Evolutionary conservation across 2,329 filamentous ascomycete genomes (phyloP), one percentile per base, ranked within the genome.

Genomic region (Albophoma yamanashiensis): DNA sequence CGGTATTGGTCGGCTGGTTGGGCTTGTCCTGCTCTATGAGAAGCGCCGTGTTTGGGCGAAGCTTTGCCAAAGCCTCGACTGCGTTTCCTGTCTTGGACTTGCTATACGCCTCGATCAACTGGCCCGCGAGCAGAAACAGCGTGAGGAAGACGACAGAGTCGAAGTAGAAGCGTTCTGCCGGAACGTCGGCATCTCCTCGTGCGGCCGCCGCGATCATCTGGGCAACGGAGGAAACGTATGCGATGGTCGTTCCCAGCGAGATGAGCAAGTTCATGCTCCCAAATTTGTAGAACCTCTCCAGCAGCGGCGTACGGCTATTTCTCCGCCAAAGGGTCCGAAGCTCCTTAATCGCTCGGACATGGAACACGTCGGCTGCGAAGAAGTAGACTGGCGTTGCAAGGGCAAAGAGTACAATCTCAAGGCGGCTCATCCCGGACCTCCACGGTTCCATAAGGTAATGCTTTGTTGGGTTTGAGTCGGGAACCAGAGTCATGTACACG

Each of bases 251-350:
- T 7, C 92, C 92, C 2, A 96, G 80, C 9, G 89, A 94, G 74
- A 97, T 92, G 62, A 97, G 82, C 77, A 95, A 88, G 70, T 96
- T 96, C 92, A 97, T 97, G 76, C 92, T 96, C 11, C 92, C 92
- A 68, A 97, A 97, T n/a, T 89, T 86, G 71, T 92, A 91, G 68
- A 97, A 92, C 17, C 92, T 81, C 65, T 88, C 83, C 20, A 89
- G 67, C 4, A 95, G 71, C 0, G 91, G 89, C 1, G 87, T 87
- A 43, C 82, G 84, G 69, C 91, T 96, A 36, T 85, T 83, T 2
- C 78, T 85, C 27, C 88, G 82, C 92, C 92, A 97, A 63, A 96
- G 78, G 0, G 86, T 81, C 62, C 80, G 79, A 15, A 97, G 76
- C 67, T 96, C 92, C 70, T 92, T 94, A 65, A 92, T 70, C 0